A percentile compares a stretch with the other conserved stretches of the same genome.
These are phyloP conservation scores for Talaromyces sp. DNA, from an alignment of 2,329 filamentous ascomycete species.

Conservation along the genomic window DNA sequence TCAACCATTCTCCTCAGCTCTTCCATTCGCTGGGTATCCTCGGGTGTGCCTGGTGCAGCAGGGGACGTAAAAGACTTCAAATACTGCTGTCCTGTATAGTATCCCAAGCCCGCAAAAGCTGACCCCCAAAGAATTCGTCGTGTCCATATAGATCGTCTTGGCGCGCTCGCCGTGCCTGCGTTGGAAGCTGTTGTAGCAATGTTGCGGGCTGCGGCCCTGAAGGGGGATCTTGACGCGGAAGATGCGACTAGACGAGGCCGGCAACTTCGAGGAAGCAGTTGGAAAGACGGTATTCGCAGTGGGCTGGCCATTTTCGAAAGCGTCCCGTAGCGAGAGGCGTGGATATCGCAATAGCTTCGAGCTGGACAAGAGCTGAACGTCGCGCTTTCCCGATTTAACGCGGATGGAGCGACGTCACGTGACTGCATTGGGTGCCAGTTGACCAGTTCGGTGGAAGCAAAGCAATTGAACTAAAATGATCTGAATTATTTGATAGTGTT, in stretches of 20 bases:
- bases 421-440: not conserved
- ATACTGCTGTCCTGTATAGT: slow-evolving; percentile 21
- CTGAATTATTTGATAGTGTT: not conserved
- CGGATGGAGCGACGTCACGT: not conserved
- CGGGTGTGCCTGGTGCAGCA: slow-evolving; percentile 28
- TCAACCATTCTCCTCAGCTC: slow-evolving; percentile 30
- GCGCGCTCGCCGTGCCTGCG: slow-evolving; percentile 4
- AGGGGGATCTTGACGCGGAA: not conserved
- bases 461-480: not conserved
- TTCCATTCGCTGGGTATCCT: slow-evolving; percentile 26
- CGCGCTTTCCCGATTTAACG: not conserved
- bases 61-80: slow-evolving; percentile 21
- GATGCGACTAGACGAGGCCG: not conserved
- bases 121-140: slow-evolving; percentile 31
- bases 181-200: slow-evolving; percentile 13
- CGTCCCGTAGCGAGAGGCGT: not conserved
- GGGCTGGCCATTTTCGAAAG: not conserved
- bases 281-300: not conserved
- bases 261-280: not conserved
- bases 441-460: not conserved
- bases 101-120: slow-evolving; percentile 31
- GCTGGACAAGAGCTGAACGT: not conserved
- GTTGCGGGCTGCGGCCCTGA: not conserved
- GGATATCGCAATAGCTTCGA: not conserved
- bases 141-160: slow-evolving; percentile 24